Evolutionary conservation across 1,284 basidiomycete species (phyloP).

Genomic region (Ustilago curta): DNA sequence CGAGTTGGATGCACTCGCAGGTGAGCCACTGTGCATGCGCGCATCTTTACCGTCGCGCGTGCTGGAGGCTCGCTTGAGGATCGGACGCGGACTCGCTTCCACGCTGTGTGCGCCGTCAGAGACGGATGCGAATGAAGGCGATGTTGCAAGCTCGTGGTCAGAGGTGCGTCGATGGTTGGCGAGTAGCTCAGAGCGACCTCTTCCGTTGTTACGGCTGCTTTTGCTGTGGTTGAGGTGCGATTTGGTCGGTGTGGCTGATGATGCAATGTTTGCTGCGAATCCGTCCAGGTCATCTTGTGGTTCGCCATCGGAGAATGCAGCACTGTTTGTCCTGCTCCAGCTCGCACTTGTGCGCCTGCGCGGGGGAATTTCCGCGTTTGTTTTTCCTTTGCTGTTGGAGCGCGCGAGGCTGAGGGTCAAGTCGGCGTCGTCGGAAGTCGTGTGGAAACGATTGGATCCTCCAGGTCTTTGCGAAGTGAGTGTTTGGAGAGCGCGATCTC

Average conservation of each 20-base stretch:
- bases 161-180: constrained; percentile 25
- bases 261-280: constrained; percentile 9
- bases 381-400: constrained; percentile 41
- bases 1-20: constrained; percentile 10
- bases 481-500: constrained; percentile 43
- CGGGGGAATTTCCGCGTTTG: constrained; percentile 8
- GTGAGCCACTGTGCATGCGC: constrained; percentile 21
- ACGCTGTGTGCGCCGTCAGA: constrained; percentile 12
- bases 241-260: constrained; percentile 17
- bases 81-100: constrained; percentile 38
- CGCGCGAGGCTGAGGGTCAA: constrained; percentile 39
- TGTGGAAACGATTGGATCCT: constrained; percentile 32
- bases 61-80: constrained; percentile 41
- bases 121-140: constrained; percentile 2
- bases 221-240: constrained; percentile 6
- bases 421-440: constrained; percentile 46
- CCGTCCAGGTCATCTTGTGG: neutral
- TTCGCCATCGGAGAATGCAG: constrained; percentile 21
- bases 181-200: constrained; percentile 24
- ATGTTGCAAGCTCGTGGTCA: constrained; percentile 25
- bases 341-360: constrained; percentile 29
- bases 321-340: constrained; percentile 17
- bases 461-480: constrained; percentile 36
- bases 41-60: constrained; percentile 30
- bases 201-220: neutral